phyloP scores from a whole-genome alignment of 2,329 filamentous ascomycete species.

The Colletotrichum sansevieriae region DNA sequence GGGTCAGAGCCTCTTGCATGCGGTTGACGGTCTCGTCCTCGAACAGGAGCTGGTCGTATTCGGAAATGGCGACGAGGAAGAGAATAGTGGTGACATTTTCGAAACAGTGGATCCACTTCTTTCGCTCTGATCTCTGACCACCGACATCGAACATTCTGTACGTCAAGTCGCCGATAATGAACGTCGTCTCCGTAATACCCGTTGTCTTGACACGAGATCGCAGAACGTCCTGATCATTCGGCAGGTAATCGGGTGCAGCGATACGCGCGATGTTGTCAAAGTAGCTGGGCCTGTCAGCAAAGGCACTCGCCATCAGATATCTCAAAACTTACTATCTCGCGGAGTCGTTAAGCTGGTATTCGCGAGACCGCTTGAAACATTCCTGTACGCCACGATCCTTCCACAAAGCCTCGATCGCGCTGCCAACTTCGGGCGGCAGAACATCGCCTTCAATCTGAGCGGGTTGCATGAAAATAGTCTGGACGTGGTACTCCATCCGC shows the following conservation, averaged over 20 bases:
- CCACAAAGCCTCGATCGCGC: slow-evolving; percentile 93
- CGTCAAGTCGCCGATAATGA: slow-evolving; percentile 93
- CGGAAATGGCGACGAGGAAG: slow-evolving; percentile 95
- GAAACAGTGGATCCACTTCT: slow-evolving; percentile 99
- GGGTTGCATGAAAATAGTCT: slow-evolving; percentile 99
- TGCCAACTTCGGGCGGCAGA: slow-evolving; percentile 92
- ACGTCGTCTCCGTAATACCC: slow-evolving; percentile 96
- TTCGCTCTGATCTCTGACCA: slow-evolving; percentile 94
- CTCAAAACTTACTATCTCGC: slow-evolving; percentile 85
- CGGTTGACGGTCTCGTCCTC: slow-evolving; percentile 97
- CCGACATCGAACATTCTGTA: slow-evolving; percentile 99
- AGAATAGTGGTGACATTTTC: slow-evolving; percentile 98
- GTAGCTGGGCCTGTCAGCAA: slow-evolving; percentile 71
- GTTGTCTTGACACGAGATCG: slow-evolving; percentile 98
- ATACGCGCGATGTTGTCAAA: slow-evolving; percentile 96
- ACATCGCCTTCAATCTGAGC: slow-evolving; percentile 96
- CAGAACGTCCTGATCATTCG: slow-evolving; percentile 94
- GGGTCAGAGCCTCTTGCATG: slow-evolving; percentile 89
- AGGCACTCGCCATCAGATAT: slow-evolving; percentile 49
- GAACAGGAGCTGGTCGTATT: slow-evolving; percentile 96
- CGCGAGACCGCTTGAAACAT: slow-evolving; percentile 94
- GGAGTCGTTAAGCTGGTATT: slow-evolving; percentile 97
- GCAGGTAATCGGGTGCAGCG: slow-evolving; percentile 90
- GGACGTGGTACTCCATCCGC: slow-evolving; percentile 95
- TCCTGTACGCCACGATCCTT: slow-evolving; percentile 92